Evolutionary conservation across 2,329 filamentous ascomycete genomes (phyloP), one percentile per base, ranked within the genome.

Genomic region (Calonectria leucothoes): DNA sequence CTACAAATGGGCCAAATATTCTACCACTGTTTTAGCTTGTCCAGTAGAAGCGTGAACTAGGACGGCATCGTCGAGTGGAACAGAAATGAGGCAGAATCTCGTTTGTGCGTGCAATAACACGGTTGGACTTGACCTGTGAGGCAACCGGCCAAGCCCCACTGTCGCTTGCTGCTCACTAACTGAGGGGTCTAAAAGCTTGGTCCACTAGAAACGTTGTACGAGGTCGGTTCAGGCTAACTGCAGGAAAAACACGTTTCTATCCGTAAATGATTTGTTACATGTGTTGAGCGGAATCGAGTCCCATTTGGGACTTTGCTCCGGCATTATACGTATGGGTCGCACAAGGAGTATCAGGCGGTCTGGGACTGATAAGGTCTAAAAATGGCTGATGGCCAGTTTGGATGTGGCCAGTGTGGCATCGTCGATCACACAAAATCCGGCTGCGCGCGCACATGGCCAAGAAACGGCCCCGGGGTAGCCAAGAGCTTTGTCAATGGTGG

Each of bases 381-480:
- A 39, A 61, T 35, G 33, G 33, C 33, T 39, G 55, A 35, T 61
- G 33, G 35, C n/a, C 31, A 29, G 48, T 48, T n/a, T 39, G 17
- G 25, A 39, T 35, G 31, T 52, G 23, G 20, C 25, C 42, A n/a
- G 49, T 37, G 66, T 52, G 7, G 42, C 66, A 69, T 69, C n/a
- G 42, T 12, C 25, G 37, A 57, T 57, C 66, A 69, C 51, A 33
- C 52, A 20, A 63, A 42, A 49, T 69, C 15, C 20, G n/a, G 37
- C 52, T 39, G 35, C 29, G 37, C 25, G 6, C 45, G 31, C 45
- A 42, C 25, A 15, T 52, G 12, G 67, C 67, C 57, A 55, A 70
- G 67, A 45, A 64, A 64, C 48, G 59, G 57, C 35, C 35, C 59
- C 8, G 57, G 67, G 57, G 67, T 64, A 33, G 67, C 67, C 67